These are phyloP conservation scores for Sugiyamaella pinicola DNA, from an alignment of 1,139 yeast genomes.

Conservation along the genomic window DNA sequence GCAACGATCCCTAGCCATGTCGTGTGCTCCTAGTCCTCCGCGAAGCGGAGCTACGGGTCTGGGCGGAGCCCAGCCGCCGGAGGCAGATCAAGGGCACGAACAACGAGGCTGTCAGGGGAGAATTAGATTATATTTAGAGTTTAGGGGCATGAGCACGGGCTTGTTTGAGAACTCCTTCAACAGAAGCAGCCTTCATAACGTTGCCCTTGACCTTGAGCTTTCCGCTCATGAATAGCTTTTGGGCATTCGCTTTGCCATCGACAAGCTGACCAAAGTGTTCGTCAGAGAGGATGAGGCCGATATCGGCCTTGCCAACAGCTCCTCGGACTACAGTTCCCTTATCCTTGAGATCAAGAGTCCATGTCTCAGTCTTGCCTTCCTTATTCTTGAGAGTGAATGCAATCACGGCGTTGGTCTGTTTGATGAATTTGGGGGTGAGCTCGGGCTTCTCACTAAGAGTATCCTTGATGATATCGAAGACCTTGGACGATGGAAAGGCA, in stretches of 20 bases:
- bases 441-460: constrained; percentile 38
- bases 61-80: constrained; percentile 6
- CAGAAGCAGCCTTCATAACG: constrained; percentile 84
- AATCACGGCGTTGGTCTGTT: constrained; percentile 62
- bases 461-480: constrained; percentile 44
- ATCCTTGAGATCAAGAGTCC: constrained; percentile 73
- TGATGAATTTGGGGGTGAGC: constrained; percentile 41
- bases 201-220: constrained; percentile 85
- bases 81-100: too few relatives aligned
- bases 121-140: constrained; percentile 39
- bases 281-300: constrained; percentile 66
- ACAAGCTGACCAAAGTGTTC: constrained; percentile 64
- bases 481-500: constrained; percentile 46
- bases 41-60: constrained; percentile 3
- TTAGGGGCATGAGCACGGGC: constrained; percentile 54
- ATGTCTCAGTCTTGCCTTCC: constrained; percentile 63
- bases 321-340: constrained; percentile 58
- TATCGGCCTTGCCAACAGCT: constrained; percentile 57
- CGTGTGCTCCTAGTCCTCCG: not conserved
- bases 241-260: constrained; percentile 79
- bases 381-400: constrained; percentile 71
- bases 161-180: constrained; percentile 71
- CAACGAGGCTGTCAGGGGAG: too few relatives aligned
- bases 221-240: constrained; percentile 80
- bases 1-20: not conserved